phyloP scores from a whole-genome alignment of 2,329 filamentous ascomycete species.

The Ascochyta clinopodiicola region DNA sequence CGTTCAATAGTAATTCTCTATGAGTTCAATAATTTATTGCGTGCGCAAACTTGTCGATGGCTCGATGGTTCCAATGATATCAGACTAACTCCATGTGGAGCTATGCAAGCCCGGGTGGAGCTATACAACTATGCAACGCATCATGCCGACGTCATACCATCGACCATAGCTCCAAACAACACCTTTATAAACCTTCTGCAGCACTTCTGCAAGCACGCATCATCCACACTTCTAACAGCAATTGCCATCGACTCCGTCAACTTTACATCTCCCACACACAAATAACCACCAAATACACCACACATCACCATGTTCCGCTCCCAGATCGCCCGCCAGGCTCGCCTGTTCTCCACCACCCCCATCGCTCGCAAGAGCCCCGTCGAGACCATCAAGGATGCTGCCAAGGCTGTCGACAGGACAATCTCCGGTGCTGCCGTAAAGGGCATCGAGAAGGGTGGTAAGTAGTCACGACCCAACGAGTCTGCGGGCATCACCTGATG shows the following conservation, averaged over 20 bases:
- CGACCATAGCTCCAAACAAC: neutral
- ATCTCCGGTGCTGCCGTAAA: constrained; percentile 64
- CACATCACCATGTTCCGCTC: constrained; percentile 54
- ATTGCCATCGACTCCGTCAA: constrained; percentile 4
- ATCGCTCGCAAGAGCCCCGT: constrained; percentile 58
- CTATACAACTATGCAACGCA: neutral
- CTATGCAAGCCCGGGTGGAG: neutral
- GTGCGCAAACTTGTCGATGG: constrained; percentile 1
- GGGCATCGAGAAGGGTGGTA: constrained; percentile 69
- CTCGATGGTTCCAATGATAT: constrained; percentile 1
- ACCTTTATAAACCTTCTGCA: constrained; percentile 13
- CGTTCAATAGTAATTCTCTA: neutral
- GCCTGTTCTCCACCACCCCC: constrained; percentile 62
- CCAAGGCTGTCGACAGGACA: constrained; percentile 64
- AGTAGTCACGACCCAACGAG: constrained; percentile 36
- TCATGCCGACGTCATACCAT: neutral
- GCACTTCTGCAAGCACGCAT: neutral
- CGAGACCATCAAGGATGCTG: constrained; percentile 63
- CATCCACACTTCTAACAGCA: constrained; percentile 12
- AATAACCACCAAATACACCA: constrained; percentile 3
- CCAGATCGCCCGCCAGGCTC: constrained; percentile 52
- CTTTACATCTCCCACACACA: constrained; percentile 9
- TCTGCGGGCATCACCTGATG: constrained; percentile 7
- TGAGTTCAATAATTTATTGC: neutral
- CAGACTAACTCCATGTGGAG: neutral